Base-by-base conservation (phyloP, 2,329 filamentous ascomycete genomes). In the Colletotrichum higginsianum region DNA sequence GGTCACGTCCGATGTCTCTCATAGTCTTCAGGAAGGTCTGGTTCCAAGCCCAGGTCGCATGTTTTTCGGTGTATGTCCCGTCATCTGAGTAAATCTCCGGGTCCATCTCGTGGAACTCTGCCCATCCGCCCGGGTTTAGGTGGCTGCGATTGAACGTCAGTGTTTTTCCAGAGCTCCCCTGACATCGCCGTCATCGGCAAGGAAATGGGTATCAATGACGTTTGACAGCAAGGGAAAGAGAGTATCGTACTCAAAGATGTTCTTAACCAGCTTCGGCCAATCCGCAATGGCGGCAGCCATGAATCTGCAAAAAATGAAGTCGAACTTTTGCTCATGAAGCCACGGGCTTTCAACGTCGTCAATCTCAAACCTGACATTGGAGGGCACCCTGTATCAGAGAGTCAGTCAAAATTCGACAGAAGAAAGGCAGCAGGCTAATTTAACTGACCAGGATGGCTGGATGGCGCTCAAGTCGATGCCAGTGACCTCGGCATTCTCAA, bases 311-410 rank as follows among this genome's bases (percentile, higher is more conserved):
- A 81, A 79, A 74, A 83, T 78, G 72, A 75, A 80, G 62, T 80
- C 78, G 64, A 80, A 81, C 57, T 76, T 76, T 44, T 21, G 42
- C 1, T 79, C 75, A 76, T 80, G 81, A 74, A 83, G 79, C 83
- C 83, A 84, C 13, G 78, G 73, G 38, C 86, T 84, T 76, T 90
- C 88, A 40, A 88, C 87, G 77, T 93, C 90, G 78, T 93, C 91
- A 42, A 92, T 86, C 69, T 91, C 84, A 75, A 92, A 93, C 67
- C 87, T 85, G 70, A 90, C 88, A 75, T 92, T 93, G 44, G 84
- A 87, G 0, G 93, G 92, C 0, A 94, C 75, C 76, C 63, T 66
- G 30, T n/a, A n/a, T n/a, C n/a, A n/a, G n/a, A n/a, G n/a, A n/a
- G n/a, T n/a, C n/a, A n/a, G n/a, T n/a, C n/a, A n/a, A n/a, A n/a